phyloP scores from a whole-genome alignment of 2,329 filamentous ascomycete species.

The Coleophoma crateriformis region DNA sequence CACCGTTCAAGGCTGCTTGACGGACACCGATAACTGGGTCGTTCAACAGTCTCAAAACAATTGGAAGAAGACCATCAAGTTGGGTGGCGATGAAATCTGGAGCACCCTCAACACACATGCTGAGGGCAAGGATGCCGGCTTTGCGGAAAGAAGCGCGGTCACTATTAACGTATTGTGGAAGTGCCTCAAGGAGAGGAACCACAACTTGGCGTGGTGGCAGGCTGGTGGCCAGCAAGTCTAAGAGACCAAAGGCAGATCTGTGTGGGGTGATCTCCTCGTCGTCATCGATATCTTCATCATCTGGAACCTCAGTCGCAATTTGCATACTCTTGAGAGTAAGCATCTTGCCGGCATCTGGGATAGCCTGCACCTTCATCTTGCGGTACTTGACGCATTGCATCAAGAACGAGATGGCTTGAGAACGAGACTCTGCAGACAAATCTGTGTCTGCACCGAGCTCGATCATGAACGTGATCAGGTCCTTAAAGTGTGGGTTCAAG shows the following conservation, averaged over 20 bases:
- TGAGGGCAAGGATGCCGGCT: constrained; percentile 85
- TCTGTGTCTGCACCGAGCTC: constrained; percentile 73
- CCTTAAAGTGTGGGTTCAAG: constrained; percentile 78
- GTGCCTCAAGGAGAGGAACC: constrained; percentile 81
- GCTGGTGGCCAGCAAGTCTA: constrained; percentile 83
- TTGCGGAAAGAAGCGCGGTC: constrained; percentile 74
- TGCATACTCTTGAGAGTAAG: constrained; percentile 84
- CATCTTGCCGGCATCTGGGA: constrained; percentile 77
- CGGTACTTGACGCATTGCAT: constrained; percentile 89
- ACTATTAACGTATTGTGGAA: constrained; percentile 74
- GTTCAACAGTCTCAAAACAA: constrained; percentile 75
- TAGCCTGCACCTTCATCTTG: constrained; percentile 90
- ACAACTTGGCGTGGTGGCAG: constrained; percentile 91
- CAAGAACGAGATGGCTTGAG: constrained; percentile 88
- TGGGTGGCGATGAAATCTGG: constrained; percentile 97
- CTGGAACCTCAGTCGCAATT: constrained; percentile 84
- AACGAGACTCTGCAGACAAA: constrained; percentile 77
- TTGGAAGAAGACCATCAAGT: constrained; percentile 77
- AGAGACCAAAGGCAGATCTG: constrained; percentile 75
- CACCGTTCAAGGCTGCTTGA: constrained; percentile 78
- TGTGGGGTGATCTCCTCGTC: constrained; percentile 85
- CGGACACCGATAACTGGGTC: constrained; percentile 82
- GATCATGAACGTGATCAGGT: constrained; percentile 91
- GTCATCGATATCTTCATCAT: constrained; percentile 65
- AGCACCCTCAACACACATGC: constrained; percentile 92